Conservation (phyloP, 306 rosid species). For the Trifolium pratense region DNA sequence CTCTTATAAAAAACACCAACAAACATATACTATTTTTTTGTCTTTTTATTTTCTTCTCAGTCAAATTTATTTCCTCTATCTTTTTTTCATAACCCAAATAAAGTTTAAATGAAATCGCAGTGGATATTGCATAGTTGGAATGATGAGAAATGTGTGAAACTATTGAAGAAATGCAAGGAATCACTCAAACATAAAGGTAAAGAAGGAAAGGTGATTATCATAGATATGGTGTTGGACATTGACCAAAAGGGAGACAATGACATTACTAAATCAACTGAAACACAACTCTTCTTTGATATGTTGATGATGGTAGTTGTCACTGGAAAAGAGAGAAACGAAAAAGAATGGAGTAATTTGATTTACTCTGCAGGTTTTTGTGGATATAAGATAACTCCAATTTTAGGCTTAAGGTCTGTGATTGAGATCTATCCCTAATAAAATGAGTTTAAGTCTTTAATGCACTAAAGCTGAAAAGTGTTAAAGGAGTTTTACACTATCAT, state of each 20-base stretch:
- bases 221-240: neutral
- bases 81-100: neutral
- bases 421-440: constrained; percentile 22
- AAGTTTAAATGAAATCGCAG: constrained; percentile 18
- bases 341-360: constrained; percentile 24
- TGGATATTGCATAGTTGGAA: neutral
- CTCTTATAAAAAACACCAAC: neutral
- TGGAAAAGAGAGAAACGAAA: constrained; percentile 23
- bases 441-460: too few species aligned
- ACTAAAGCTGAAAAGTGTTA: too few species aligned
- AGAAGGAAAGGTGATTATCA: neutral
- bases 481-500: too few species aligned
- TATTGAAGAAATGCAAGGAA: constrained; percentile 3
- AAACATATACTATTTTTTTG: neutral
- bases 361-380: neutral
- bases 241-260: neutral
- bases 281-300: constrained; percentile 30
- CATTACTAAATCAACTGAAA: neutral
- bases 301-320: constrained; percentile 1
- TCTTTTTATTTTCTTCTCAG: too few species aligned
- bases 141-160: neutral
- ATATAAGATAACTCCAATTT: constrained; percentile 12
- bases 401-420: constrained; percentile 25
- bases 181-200: neutral
- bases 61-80: too few species aligned